Evolutionary conservation across 2,329 filamentous ascomycete species (phyloP).

Genomic region (Aspergillus bombycis): DNA sequence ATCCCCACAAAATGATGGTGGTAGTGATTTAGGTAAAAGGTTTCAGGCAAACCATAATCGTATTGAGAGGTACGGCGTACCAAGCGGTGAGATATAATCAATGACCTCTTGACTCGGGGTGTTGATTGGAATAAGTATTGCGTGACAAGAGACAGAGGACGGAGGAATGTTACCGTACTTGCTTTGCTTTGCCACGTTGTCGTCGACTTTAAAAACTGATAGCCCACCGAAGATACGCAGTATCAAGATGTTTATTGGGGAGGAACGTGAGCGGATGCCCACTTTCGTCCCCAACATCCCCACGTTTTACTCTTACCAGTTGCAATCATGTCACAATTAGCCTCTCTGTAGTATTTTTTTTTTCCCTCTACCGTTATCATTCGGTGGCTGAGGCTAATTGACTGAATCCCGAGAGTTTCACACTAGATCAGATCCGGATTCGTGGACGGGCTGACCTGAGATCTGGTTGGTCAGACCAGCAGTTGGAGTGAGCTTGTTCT

Average conservation of each 20-base stretch:
- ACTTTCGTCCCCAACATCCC: background rate
- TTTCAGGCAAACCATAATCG: background rate
- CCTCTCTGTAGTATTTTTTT: background rate
- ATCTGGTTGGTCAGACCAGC: background rate
- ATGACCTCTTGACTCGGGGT: background rate
- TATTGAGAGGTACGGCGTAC: background rate
- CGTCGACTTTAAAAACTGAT: background rate
- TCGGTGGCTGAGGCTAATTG: slow-evolving; percentile 1
- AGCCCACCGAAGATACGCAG: background rate
- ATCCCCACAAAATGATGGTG: slow-evolving; percentile 1
- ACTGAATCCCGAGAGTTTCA: background rate
- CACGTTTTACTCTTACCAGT: slow-evolving; percentile 1
- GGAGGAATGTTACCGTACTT: background rate
- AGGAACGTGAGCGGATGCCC: background rate
- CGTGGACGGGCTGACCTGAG: background rate
- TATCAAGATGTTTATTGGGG: background rate
- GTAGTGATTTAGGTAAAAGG: background rate
- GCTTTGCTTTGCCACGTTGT: background rate
- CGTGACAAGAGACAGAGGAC: background rate
- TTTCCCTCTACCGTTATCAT: background rate
- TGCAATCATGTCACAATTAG: slow-evolving; percentile 3
- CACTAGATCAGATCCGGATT: background rate
- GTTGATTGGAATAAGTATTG: background rate
- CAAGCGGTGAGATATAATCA: background rate
- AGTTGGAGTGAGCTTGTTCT: background rate